phyloP scores from a whole-genome alignment of 2,329 filamentous ascomycete species.

The Emergomyces pasteurianus region DNA sequence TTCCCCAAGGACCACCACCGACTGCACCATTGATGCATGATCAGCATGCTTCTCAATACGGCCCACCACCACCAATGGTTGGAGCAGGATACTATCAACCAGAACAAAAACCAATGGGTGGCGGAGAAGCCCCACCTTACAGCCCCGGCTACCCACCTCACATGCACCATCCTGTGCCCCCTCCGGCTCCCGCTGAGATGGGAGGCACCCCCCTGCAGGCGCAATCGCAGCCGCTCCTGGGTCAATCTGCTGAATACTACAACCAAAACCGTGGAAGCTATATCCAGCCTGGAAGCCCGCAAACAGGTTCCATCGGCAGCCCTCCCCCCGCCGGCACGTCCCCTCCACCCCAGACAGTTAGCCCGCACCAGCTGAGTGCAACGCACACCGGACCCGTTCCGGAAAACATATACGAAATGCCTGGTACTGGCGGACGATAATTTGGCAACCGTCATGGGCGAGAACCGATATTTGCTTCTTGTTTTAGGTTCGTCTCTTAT shows the following conservation, averaged over 20 bases:
- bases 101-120: constrained; percentile 4
- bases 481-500: not conserved
- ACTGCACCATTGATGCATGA: constrained; percentile 1
- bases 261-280: constrained; percentile 5
- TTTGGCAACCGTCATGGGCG: not conserved
- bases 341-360: not conserved
- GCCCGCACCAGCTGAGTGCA: constrained; percentile 6
- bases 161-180: not conserved
- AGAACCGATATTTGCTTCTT: not conserved
- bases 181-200: constrained; percentile 5
- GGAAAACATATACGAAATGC: constrained; percentile 12
- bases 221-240: constrained; percentile 1
- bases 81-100: constrained; percentile 10
- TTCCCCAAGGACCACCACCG: not conserved
- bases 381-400: constrained; percentile 10
- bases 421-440: not conserved
- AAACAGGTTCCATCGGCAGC: not conserved
- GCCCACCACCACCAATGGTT: not conserved
- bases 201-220: constrained; percentile 3
- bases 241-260: constrained; percentile 5
- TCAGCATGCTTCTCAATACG: not conserved
- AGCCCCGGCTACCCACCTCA: constrained; percentile 4
- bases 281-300: constrained; percentile 3
- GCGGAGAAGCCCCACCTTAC: constrained; percentile 3
- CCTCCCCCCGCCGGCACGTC: not conserved